Base-by-base conservation (phyloP, 345 rosid species). In the Hypericum perforatum region DNA sequence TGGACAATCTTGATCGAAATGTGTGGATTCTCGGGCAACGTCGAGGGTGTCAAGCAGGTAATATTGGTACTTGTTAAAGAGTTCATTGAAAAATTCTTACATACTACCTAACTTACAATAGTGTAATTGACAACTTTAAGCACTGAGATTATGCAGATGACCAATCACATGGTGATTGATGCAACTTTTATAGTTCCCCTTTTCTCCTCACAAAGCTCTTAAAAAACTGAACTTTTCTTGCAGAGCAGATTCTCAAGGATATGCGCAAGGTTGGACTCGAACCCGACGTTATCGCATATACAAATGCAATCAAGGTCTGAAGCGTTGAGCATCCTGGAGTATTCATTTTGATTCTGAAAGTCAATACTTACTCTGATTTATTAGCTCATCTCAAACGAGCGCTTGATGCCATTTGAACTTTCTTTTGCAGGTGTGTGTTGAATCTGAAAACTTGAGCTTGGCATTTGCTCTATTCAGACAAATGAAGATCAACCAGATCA, bases 251-350 rank as follows among this genome's bases (percentile, higher is more conserved):
- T 66, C 67, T 91, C 82, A 82, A 76, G 75, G 72, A 56, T 49
- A 91, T 91, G 98, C 78, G 63, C 59, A 49, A 49, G 44, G 79
- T 67, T 63, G 86, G 84, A 66, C 63, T 78, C 59, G 75, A 75
- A 66, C 98, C 96, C 46, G 98, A 91, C 74, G 95, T 82, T 52
- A 64, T 91, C 71, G 79, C 96, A 9, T 87, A 87, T 78, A 87
- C 96, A 58, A 82, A 92, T 53, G 89, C 89, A 29, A 87, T 87
- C 66, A 91, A 87, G 92, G 98, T 91, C 11, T 12, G 52, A 37
- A 63, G 43, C 63, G 11, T 53, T 42, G 32, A 22, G 32, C 41
- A 44, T 59, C 56, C 8, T 59, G 37, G 11, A 42, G 22, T 22
- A 22, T 22, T 22, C 32, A 22, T 4, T 22, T 32, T 37, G 54